Conservation (phyloP, 345 rosid genomes). For the Hypericum perforatum region DNA sequence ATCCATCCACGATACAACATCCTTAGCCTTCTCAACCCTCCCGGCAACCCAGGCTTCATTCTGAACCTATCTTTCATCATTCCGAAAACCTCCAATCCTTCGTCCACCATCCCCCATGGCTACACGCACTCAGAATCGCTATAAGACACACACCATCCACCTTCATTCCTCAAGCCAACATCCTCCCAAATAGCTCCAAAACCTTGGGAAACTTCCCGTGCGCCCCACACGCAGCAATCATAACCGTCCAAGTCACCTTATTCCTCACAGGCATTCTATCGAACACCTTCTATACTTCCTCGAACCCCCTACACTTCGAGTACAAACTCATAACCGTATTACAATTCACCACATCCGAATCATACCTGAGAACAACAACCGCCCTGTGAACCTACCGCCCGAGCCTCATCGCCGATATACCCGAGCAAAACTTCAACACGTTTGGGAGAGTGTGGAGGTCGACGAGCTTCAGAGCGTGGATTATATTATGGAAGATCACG, state of each 20-base stretch:
- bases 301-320: slow-evolving; percentile 22
- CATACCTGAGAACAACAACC: slow-evolving; percentile 17
- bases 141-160: slow-evolving; percentile 23
- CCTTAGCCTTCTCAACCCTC: slow-evolving; percentile 25
- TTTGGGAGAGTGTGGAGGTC: slow-evolving; percentile 26
- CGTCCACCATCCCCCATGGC: slow-evolving; percentile 27
- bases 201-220: slow-evolving; percentile 20
- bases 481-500: slow-evolving; percentile 21
- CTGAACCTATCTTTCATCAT: slow-evolving; percentile 25
- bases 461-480: slow-evolving; percentile 14
- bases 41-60: slow-evolving; percentile 23
- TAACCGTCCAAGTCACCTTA: slow-evolving; percentile 23
- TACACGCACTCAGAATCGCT: slow-evolving; percentile 21
- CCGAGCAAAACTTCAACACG: slow-evolving; percentile 27
- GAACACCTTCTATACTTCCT: slow-evolving; percentile 22
- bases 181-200: slow-evolving; percentile 22
- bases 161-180: slow-evolving; percentile 18
- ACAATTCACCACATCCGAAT: slow-evolving; percentile 18
- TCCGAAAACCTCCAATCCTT: slow-evolving; percentile 21
- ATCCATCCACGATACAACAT: slow-evolving; percentile 22
- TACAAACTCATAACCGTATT: slow-evolving; percentile 27
- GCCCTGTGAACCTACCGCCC: slow-evolving; percentile 25
- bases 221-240: slow-evolving; percentile 25
- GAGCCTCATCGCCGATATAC: slow-evolving; percentile 13
- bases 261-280: slow-evolving; percentile 23